Evolutionary conservation across 2,329 filamentous ascomycete species (phyloP), one percentile per base, ranked within the genome.

Genomic region (Mycocentrospora acerina): DNA sequence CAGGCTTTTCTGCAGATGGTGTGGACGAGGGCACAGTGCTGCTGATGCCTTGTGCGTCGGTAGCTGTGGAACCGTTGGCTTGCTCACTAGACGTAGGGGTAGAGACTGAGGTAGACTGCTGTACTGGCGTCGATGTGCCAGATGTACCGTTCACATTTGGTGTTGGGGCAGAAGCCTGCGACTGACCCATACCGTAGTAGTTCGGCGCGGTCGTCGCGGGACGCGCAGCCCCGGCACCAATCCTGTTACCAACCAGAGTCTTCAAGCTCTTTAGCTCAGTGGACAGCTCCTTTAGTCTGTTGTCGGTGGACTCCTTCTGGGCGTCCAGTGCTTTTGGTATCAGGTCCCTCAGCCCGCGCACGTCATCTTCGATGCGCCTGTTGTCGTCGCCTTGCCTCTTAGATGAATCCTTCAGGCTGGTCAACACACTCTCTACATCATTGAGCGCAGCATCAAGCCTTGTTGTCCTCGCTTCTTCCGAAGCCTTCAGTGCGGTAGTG

Each of bases 211-310:
- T 41, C 15, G 51, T 38, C 12, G 59, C 44, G 5, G 61, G 62
- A 7, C 59, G 52, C 1, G 58, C 49, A 12, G 62, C 45, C 7
- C 54, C 60, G 9, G 63, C 48, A 18, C 64, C 60, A 59, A 85
- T 75, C 29, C 82, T 71, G 64, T 83, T 85, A 24, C 76, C 76
- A 34, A 98, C 81, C 36, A 98, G 75, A 2, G 88, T 87, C 78
- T 96, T 97, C 57, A 98, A 73, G 64, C 90, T 96, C 74, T 87
- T 89, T 57, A 98, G 76, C 69, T 98, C 93, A 6, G 77, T 80
- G 52, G 88, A 87, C 51, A 98, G 80, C 57, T 97, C 93, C 67
- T 83, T 86, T 42, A 98, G 73, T 32, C 90, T 79, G 51, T 75
- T 79, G 62, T 97, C 90, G 17, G 87, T 88, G 37, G 82, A 77